Evolutionary conservation across 106 monocot genomes (phyloP).

Genomic region (Gastrodia elata): DNA sequence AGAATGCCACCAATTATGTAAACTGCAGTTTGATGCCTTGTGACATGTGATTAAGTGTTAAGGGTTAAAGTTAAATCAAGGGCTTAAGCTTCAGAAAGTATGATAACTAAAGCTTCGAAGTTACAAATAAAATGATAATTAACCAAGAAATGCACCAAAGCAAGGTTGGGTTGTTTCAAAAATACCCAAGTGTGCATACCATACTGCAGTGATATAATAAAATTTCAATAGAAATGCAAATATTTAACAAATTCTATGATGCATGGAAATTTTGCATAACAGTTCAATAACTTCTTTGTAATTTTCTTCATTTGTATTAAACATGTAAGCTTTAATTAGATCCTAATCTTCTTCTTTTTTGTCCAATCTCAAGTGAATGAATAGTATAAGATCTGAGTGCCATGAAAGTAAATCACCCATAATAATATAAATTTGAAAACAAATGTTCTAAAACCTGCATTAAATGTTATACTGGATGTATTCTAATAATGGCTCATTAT

Average conservation of each 20-base stretch:
- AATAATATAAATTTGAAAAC: no score
- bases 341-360: no score
- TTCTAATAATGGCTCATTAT: no score
- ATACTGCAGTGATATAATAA: background rate
- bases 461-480: no score
- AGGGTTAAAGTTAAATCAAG: background rate
- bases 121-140: conserved; percentile 2
- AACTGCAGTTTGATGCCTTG: no score
- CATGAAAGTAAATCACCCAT: no score
- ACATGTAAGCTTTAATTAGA: conserved; percentile 62
- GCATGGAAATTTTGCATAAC: conserved; percentile 69
- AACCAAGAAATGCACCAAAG: background rate
- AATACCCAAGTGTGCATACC: background rate
- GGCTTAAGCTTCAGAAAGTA: background rate
- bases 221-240: conserved; percentile 6
- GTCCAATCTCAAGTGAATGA: no score
- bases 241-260: conserved; percentile 78
- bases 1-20: no score
- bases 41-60: no score
- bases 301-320: conserved; percentile 91
- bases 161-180: background rate
- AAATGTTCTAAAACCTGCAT: no score
- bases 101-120: background rate
- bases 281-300: conserved; percentile 93
- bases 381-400: no score